phyloP scores from a whole-genome alignment of 768 basidiomycete genomes.

The Leucocoprinus birnbaumii region DNA sequence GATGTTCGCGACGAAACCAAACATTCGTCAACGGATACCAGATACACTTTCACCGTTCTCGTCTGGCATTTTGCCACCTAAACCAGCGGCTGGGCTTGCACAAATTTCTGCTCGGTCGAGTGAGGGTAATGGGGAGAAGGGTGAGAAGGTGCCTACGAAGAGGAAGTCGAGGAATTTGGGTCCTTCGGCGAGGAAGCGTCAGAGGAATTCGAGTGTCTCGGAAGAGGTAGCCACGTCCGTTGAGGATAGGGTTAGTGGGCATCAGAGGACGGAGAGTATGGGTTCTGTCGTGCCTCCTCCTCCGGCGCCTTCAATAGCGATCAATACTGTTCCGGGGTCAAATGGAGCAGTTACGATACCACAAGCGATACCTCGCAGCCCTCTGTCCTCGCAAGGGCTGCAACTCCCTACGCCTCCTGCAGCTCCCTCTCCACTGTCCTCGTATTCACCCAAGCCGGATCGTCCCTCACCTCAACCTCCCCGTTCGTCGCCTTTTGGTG shows the following conservation, averaged over 20 bases:
- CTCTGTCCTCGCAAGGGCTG: neutral
- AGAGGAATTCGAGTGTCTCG: neutral
- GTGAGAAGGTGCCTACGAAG: neutral
- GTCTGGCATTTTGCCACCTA: slow-evolving; percentile 4
- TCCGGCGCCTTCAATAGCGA: slow-evolving; percentile 2
- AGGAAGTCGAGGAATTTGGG: neutral
- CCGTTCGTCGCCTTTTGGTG: too few relatives aligned
- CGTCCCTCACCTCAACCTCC: too few relatives aligned
- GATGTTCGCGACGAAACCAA: slow-evolving; percentile 36
- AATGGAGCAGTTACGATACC: neutral
- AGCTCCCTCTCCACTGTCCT: neutral
- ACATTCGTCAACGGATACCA: slow-evolving; percentile 29
- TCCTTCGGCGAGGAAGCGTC: slow-evolving; percentile 1
- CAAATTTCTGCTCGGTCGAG: neutral
- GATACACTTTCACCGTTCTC: slow-evolving; percentile 13
- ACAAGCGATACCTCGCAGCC: neutral
- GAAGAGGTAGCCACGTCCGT: too few relatives aligned
- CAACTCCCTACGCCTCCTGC: neutral
- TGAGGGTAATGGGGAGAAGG: neutral
- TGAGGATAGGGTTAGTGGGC: too few relatives aligned
- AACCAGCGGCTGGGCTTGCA: neutral
- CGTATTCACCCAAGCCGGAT: too few relatives aligned
- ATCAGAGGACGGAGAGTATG: too few relatives aligned
- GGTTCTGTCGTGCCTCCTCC: neutral
- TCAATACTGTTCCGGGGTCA: neutral